Conservation (phyloP, 2,329 filamentous ascomycete genomes). For the Setomelanomma holmii region DNA sequence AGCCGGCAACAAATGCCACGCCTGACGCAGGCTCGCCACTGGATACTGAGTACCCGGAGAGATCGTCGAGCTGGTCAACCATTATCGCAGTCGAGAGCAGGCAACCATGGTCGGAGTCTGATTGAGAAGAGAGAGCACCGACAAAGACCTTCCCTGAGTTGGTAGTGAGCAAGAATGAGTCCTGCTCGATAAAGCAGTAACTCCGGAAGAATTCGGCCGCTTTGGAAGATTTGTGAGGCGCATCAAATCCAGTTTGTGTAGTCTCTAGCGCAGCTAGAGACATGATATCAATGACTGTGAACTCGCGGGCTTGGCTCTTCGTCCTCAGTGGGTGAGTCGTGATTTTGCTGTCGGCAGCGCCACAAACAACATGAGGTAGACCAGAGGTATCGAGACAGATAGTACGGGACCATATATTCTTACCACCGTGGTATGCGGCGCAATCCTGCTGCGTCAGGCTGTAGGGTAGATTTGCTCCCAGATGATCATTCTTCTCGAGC, state of each 20-base stretch:
- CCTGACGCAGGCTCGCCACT: slow-evolving; percentile 45
- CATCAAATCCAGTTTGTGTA: background rate
- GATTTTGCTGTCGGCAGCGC: slow-evolving; percentile 81
- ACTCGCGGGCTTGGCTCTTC: slow-evolving; percentile 20
- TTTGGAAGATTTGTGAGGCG: slow-evolving; percentile 28
- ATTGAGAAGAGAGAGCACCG: slow-evolving; percentile 15
- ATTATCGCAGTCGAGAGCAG: slow-evolving; percentile 31
- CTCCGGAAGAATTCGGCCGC: slow-evolving; percentile 59
- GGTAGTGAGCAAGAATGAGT: slow-evolving; percentile 64
- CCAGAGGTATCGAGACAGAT: slow-evolving; percentile 9
- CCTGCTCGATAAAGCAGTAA: slow-evolving; percentile 67
- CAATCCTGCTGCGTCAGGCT: slow-evolving; percentile 62
- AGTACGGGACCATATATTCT: slow-evolving; percentile 80
- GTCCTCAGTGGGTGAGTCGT: slow-evolving; percentile 24
- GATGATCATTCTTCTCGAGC: slow-evolving; percentile 15
- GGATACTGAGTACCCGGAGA: slow-evolving; percentile 59
- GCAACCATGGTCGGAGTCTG: background rate
- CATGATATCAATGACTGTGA: slow-evolving; percentile 34
- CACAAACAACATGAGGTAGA: slow-evolving; percentile 48
- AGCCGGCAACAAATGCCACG: slow-evolving; percentile 56
- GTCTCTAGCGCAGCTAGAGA: slow-evolving; percentile 12
- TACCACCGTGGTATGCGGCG: slow-evolving; percentile 76
- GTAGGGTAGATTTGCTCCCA: slow-evolving; percentile 16
- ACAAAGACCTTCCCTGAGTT: slow-evolving; percentile 65
- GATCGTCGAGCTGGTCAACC: slow-evolving; percentile 42